Percentiles rank a stretch among this genome's conserved stretches.
Evolutionary conservation across 495 filamentous ascomycete genomes (phyloP).

Genomic region (Tetracladium setigerum): DNA sequence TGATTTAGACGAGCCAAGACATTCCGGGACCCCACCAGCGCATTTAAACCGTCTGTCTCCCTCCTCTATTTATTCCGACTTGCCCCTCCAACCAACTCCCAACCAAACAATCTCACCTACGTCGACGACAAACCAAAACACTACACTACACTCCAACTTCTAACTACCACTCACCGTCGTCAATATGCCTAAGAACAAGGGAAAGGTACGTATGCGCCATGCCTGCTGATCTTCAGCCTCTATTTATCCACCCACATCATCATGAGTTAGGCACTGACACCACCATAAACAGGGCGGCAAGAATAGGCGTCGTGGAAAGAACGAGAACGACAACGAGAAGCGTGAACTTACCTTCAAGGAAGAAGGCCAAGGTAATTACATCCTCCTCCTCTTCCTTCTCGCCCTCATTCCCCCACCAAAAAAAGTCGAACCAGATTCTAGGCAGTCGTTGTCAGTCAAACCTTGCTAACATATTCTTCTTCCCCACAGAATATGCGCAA

Average conservation of each 20-base stretch:
- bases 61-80: slow-evolving; percentile 1
- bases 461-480: slow-evolving; percentile 14
- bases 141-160: neutral
- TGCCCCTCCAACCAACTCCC: neutral
- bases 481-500: slow-evolving; percentile 78
- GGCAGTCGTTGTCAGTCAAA: neutral
- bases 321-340: slow-evolving; percentile 99
- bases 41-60: slow-evolving; percentile 1
- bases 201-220: slow-evolving; percentile 61
- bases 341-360: slow-evolving; percentile 98
- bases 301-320: slow-evolving; percentile 97
- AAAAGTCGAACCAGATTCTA: neutral
- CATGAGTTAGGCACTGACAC: slow-evolving; percentile 14
- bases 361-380: slow-evolving; percentile 74
- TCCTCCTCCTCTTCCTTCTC: neutral
- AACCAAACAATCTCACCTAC: slow-evolving; percentile 1
- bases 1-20: too few species aligned
- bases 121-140: neutral
- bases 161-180: slow-evolving; percentile 15
- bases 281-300: slow-evolving; percentile 71
- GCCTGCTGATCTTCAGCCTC: slow-evolving; percentile 8
- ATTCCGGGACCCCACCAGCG: slow-evolving; percentile 2
- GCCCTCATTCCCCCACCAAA: neutral
- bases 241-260: neutral
- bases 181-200: slow-evolving; percentile 97